A percentile compares a stretch with the other conserved stretches of the same genome.
Conservation (phyloP, 202 grass and related monocot species). For the Setaria italica region DNA sequence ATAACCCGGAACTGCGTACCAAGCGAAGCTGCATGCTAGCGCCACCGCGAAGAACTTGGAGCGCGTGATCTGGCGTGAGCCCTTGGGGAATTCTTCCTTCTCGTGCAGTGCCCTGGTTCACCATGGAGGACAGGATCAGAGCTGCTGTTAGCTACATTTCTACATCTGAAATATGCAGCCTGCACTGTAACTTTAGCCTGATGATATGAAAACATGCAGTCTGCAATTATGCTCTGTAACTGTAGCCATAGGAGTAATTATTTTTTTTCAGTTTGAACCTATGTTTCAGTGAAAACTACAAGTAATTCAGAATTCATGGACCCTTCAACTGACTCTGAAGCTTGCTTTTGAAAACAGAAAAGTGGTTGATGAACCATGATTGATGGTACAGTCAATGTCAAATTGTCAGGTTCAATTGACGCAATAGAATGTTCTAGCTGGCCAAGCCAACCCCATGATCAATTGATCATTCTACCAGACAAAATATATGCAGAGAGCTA, state of each 20-base stretch:
- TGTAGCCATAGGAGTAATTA: background rate
- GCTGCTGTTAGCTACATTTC: background rate
- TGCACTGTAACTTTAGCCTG: too few relatives aligned
- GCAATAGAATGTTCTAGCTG: too few relatives aligned
- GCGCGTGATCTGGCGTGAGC: constrained; percentile 56
- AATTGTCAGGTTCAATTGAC: too few relatives aligned
- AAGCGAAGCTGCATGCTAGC: constrained; percentile 81
- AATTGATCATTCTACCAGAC: too few relatives aligned
- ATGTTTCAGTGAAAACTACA: too few relatives aligned
- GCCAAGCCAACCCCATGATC: too few relatives aligned
- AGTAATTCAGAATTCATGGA: too few relatives aligned
- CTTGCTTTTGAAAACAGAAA: too few relatives aligned
- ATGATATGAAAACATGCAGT: background rate
- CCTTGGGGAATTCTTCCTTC: constrained; percentile 55
- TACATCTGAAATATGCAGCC: background rate
- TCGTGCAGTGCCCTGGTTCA: constrained; percentile 82
- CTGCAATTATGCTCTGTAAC: background rate
- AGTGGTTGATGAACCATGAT: too few relatives aligned
- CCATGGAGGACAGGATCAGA: constrained; percentile 20
- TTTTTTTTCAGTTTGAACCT: background rate
- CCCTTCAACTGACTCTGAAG: too few relatives aligned
- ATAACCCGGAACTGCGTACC: constrained; percentile 70
- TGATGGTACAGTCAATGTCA: too few relatives aligned
- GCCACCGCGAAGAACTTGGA: constrained; percentile 81
- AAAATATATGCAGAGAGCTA: too few relatives aligned